Conservation (phyloP, 495 filamentous ascomycete species). For the Mycothermus thermophilus region DNA sequence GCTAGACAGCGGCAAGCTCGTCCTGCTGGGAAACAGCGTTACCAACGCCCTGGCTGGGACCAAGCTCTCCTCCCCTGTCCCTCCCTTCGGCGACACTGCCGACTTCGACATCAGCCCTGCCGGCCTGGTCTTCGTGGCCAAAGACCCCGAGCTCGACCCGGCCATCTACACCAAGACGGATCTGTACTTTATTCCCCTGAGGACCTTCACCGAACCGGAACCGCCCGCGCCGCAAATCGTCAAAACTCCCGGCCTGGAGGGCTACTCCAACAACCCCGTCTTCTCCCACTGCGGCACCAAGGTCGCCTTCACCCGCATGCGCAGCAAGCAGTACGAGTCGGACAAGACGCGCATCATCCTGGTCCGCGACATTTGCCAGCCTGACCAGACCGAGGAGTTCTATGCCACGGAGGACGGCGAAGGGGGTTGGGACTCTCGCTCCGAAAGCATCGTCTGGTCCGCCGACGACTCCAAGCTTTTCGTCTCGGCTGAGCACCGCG, state of each 20-base stretch:
- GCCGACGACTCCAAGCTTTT: slow-evolving; percentile 49
- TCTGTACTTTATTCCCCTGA: slow-evolving; percentile 57
- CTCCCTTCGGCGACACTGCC: slow-evolving; percentile 39
- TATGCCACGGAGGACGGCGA: slow-evolving; percentile 47
- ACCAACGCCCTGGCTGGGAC: slow-evolving; percentile 46
- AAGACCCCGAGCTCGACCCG: slow-evolving; percentile 63
- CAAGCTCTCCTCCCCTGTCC: slow-evolving; percentile 45
- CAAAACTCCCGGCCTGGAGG: slow-evolving; percentile 41
- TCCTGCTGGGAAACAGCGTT: slow-evolving; percentile 27
- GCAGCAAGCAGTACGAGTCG: slow-evolving; percentile 70
- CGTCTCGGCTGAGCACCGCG: slow-evolving; percentile 53
- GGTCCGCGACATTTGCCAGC: slow-evolving; percentile 41
- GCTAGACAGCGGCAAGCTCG: slow-evolving; percentile 29
- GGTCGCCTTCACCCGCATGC: slow-evolving; percentile 73
- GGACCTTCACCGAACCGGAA: slow-evolving; percentile 39
- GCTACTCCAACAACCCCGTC: slow-evolving; percentile 61
- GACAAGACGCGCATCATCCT: slow-evolving; percentile 74
- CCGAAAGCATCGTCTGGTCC: slow-evolving; percentile 51
- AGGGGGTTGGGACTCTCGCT: slow-evolving; percentile 54
- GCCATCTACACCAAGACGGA: slow-evolving; percentile 73
- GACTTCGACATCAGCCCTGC: slow-evolving; percentile 44
- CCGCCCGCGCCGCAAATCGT: slow-evolving; percentile 31
- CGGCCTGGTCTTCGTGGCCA: slow-evolving; percentile 69
- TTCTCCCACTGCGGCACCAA: slow-evolving; percentile 61
- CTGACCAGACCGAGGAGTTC: slow-evolving; percentile 48